These are phyloP conservation scores for Venturia pyrina DNA, from an alignment of 2,329 filamentous ascomycete genomes.

Conservation along the genomic window DNA sequence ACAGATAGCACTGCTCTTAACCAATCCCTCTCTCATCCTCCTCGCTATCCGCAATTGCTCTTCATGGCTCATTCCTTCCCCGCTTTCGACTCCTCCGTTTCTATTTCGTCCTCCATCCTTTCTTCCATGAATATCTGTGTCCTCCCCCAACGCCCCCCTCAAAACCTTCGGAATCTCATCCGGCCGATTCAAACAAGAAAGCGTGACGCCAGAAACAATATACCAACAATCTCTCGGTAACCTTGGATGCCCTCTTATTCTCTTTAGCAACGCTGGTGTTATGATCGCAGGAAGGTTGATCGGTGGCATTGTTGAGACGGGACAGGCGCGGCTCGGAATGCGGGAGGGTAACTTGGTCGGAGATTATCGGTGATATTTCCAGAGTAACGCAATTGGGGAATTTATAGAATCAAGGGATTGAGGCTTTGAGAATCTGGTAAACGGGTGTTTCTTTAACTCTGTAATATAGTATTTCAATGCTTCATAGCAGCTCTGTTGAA, in stretches of 20 bases:
- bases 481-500: background rate
- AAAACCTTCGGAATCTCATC: constrained; percentile 39
- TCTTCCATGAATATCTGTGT: background rate
- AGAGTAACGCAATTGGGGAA: background rate
- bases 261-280: constrained; percentile 33
- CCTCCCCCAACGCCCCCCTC: constrained; percentile 30
- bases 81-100: background rate
- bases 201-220: constrained; percentile 35
- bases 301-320: constrained; percentile 9
- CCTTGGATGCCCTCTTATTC: constrained; percentile 31
- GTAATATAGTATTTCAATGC: too few species aligned
- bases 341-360: background rate
- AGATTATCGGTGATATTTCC: background rate
- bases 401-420: background rate
- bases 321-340: background rate
- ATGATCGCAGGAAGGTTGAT: constrained; percentile 22
- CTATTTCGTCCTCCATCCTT: too few species aligned
- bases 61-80: constrained; percentile 14
- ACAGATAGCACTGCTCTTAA: constrained; percentile 39
- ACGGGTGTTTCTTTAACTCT: too few species aligned
- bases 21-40: constrained; percentile 39
- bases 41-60: constrained; percentile 36
- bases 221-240: constrained; percentile 41
- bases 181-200: constrained; percentile 40
- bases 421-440: background rate